A percentile compares a stretch with the other conserved stretches of the same genome.
Evolutionary conservation across 192 early-diverging fungal species (phyloP).

Genomic region (Rhizoclosmatium globosum): DNA sequence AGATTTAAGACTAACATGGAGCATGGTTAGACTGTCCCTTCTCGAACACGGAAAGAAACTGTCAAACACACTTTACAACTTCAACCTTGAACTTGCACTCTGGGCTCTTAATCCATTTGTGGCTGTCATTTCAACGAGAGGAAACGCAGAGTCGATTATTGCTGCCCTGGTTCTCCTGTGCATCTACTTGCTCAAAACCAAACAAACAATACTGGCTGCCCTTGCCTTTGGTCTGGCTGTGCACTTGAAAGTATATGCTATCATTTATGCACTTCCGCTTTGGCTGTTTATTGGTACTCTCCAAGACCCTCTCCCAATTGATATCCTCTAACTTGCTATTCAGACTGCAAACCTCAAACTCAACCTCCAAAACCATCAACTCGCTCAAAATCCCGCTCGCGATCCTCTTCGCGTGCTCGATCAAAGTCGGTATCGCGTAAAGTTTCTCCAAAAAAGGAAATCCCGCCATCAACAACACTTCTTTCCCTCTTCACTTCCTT

Average conservation of each 20-base stretch:
- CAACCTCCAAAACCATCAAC: neutral
- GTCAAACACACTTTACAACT: neutral
- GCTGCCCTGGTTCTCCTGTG: slow-evolving; percentile 79
- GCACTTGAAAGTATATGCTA: slow-evolving; percentile 97
- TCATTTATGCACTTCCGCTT: slow-evolving; percentile 91
- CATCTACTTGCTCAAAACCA: slow-evolving; percentile 62
- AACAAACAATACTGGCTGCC: slow-evolving; percentile 42
- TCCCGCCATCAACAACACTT: neutral
- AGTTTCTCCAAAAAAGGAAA: neutral
- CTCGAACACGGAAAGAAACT: neutral
- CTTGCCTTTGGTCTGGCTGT: slow-evolving; percentile 89
- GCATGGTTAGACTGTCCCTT: no score
- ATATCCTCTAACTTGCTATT: neutral
- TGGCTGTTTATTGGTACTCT: slow-evolving; percentile 54
- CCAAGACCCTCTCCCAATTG: neutral
- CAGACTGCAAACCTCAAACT: neutral
- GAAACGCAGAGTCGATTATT: slow-evolving; percentile 90
- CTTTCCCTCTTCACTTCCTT: neutral
- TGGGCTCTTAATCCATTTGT: slow-evolving; percentile 98
- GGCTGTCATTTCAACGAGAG: slow-evolving; percentile 94
- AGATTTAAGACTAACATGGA: no score
- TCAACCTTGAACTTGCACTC: slow-evolving; percentile 49
- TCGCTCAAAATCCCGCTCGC: neutral
- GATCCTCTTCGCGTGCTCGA: neutral
- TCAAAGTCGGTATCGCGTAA: no score